phyloP scores from a whole-genome alignment of 2,329 filamentous ascomycete genomes.

The Arthrocladium fulminans region DNA sequence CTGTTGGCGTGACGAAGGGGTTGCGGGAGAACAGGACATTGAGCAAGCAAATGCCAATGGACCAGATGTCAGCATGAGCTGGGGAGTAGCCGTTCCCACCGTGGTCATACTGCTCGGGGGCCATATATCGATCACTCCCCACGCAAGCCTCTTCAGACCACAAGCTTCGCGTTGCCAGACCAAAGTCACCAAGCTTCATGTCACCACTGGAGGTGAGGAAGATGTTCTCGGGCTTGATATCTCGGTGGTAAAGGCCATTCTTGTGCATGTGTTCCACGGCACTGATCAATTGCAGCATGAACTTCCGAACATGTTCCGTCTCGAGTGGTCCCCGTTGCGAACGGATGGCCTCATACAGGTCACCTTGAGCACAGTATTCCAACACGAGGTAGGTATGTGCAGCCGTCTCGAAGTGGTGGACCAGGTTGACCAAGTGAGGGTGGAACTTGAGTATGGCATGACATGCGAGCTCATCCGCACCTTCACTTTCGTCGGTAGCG shows the following conservation, averaged over 20 bases:
- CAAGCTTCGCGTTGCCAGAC: conserved; percentile 75
- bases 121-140: conserved; percentile 98
- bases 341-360: conserved; percentile 95
- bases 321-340: conserved; percentile 78
- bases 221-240: conserved; percentile 99
- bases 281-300: conserved; percentile 90
- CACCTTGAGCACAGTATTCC: conserved; percentile 90
- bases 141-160: conserved; percentile 92
- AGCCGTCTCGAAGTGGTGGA: conserved; percentile 85
- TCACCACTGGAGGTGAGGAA: conserved; percentile 77
- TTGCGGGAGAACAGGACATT: conserved; percentile 97
- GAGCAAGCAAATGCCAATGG: conserved; percentile 88
- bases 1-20: conserved; percentile 82
- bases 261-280: conserved; percentile 84
- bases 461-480: conserved; percentile 54
- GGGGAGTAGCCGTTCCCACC: conserved; percentile 81
- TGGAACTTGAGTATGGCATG: conserved; percentile 73
- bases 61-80: conserved; percentile 90
- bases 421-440: conserved; percentile 85
- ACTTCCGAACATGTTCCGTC: conserved; percentile 91
- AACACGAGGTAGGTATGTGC: conserved; percentile 85
- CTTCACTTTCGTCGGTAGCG: conserved; percentile 52
- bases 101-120: conserved; percentile 93
- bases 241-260: conserved; percentile 87
- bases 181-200: conserved; percentile 96